Evolutionary conservation across 2,329 filamentous ascomycete species (phyloP), one percentile per base, ranked within the genome.

Genomic region (Botryotinia globosa): DNA sequence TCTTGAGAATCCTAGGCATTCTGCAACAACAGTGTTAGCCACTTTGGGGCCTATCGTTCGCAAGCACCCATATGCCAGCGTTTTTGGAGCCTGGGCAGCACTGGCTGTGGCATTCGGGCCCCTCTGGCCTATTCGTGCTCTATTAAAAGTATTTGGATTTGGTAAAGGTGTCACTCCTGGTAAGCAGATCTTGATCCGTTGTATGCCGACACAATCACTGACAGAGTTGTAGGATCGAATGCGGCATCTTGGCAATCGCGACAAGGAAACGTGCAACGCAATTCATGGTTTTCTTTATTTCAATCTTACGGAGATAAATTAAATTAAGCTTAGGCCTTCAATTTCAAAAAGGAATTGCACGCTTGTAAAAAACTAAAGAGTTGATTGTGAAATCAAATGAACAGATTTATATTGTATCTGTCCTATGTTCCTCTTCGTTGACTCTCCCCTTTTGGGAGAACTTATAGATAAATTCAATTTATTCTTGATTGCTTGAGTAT

Each of bases 121-220:
- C n/a, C 10, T 61, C 37, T 68, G 70, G 70, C 70, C 63, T 44
- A 4, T 72, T 59, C 37, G 63, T 34, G 9, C 37, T 45, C 25
- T 72, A 22, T 54, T 67, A 32, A 59, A n/a, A 48, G 39, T 72
- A 20, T 59, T 72, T 32, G 70, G 70, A 37, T 72, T 72, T 59
- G 4, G 62, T 48, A 68, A 72, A 61, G 63, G 63, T 12, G 29
- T 69, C 25, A 48, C 22, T 34, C 56, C 42, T n/a, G n/a, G 67
- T 44, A 45, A 58, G 67, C 34, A 32, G 25, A 32, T 7, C 20
- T 45, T 62, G 16, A 34, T 56, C 10, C 3, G 32, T 45, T n/a
- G 45, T 8, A 34, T 34, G 16, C 18, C 32, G 25, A 16, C 7
- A 8, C 54, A 62, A 59, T 12, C 14, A 69, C n/a, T 69, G 29